Conservation (phyloP, 2,329 filamentous ascomycete genomes). For the Aspergillus bombycis region DNA sequence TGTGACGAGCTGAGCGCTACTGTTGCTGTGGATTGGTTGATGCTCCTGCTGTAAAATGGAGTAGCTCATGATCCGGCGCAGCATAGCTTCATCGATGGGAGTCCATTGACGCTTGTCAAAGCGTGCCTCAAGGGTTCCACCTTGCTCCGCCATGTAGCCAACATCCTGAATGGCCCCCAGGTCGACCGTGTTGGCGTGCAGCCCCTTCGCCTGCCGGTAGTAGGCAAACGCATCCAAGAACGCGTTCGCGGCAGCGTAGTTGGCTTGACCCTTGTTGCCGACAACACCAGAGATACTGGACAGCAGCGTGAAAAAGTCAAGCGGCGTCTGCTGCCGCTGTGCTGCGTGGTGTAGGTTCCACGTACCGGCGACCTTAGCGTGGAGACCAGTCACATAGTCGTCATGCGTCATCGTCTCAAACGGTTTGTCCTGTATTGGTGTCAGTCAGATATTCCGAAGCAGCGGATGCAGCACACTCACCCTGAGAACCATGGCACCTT, state of each 20-base stretch:
- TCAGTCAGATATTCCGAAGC: no score
- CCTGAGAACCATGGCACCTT: constrained; percentile 23
- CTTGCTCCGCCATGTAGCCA: not conserved
- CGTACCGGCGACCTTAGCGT: constrained; percentile 22
- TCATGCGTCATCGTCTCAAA: constrained; percentile 20
- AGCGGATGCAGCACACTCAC: no score
- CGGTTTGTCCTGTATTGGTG: constrained; percentile 10
- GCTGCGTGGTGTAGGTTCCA: constrained; percentile 24
- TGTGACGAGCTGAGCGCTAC: no score
- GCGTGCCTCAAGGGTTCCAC: not conserved
- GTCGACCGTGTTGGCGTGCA: constrained; percentile 13
- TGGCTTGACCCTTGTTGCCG: constrained; percentile 32
- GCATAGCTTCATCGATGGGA: not conserved
- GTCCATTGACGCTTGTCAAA: not conserved
- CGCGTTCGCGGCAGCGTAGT: constrained; percentile 37
- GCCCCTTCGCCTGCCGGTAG: constrained; percentile 29
- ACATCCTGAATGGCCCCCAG: not conserved
- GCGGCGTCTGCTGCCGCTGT: constrained; percentile 32
- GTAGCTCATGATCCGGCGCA: not conserved
- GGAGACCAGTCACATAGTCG: constrained; percentile 10
- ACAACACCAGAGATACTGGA: constrained; percentile 49
- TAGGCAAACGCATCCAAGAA: constrained; percentile 40
- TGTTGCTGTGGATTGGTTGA: no score
- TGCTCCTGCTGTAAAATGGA: not conserved
- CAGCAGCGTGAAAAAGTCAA: constrained; percentile 67